Conservation (phyloP, 768 basidiomycete species). For the Amanita molliuscula region DNA sequence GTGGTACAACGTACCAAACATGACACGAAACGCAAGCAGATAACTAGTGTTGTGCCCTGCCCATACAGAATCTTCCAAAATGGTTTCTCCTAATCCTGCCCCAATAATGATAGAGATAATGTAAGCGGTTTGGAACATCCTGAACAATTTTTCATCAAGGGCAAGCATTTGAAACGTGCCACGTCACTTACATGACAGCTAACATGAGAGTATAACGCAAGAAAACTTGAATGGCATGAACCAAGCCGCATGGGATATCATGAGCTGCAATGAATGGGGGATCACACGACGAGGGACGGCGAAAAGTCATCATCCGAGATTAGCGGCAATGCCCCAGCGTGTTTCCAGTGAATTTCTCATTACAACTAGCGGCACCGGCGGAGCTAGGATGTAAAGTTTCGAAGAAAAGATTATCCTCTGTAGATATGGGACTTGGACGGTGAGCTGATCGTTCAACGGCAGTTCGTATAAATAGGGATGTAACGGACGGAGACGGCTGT, state of each 20-base stretch:
- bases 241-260: constrained; percentile 60
- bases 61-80: constrained; percentile 44
- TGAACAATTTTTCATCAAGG: constrained; percentile 16
- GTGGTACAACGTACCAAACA: neutral
- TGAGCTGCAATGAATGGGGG: constrained; percentile 58
- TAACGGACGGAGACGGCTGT: no score
- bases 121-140: constrained; percentile 79
- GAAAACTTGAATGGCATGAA: constrained; percentile 53
- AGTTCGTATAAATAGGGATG: no score
- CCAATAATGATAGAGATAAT: constrained; percentile 66
- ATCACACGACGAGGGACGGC: constrained; percentile 22
- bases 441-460: no score
- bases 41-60: constrained; percentile 1
- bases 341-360: constrained; percentile 39
- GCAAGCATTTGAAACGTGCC: no score
- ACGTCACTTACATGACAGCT: constrained; percentile 56
- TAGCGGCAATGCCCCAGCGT: constrained; percentile 33
- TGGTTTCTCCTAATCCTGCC: constrained; percentile 61
- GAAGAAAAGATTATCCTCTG: constrained; percentile 58
- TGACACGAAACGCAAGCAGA: neutral
- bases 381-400: constrained; percentile 58
- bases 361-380: constrained; percentile 54
- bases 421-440: no score
- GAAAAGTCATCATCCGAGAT: no score
- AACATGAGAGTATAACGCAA: constrained; percentile 71